These are phyloP conservation scores for Spathaspora jeffriesii DNA, from an alignment of 1,139 yeast species.

Conservation along the genomic window DNA sequence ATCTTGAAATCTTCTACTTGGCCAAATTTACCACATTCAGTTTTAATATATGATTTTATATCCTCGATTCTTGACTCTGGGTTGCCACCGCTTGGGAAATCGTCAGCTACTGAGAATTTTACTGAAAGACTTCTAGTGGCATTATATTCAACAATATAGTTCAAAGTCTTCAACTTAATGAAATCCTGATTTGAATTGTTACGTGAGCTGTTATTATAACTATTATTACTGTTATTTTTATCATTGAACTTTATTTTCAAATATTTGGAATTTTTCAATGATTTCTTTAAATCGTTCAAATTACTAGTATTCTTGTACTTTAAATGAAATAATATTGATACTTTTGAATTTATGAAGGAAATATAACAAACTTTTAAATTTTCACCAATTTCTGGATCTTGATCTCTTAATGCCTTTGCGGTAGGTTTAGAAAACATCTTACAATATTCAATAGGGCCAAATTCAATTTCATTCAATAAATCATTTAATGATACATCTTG, in stretches of 20 bases:
- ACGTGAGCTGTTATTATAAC: neutral
- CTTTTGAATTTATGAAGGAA: constrained; percentile 40
- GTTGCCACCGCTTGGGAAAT: constrained; percentile 6
- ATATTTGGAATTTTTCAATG: constrained; percentile 28
- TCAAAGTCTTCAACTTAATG: constrained; percentile 43
- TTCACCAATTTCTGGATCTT: constrained; percentile 16
- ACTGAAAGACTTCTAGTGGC: constrained; percentile 40
- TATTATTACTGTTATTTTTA: constrained; percentile 10
- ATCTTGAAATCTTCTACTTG: constrained; percentile 32
- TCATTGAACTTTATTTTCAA: constrained; percentile 36
- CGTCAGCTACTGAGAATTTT: constrained; percentile 15
- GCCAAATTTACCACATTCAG: constrained; percentile 33
- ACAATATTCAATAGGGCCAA: constrained; percentile 47
- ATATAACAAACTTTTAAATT: constrained; percentile 33
- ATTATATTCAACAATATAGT: constrained; percentile 39
- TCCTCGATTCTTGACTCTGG: constrained; percentile 5
- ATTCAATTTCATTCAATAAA: constrained; percentile 34
- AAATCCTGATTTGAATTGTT: constrained; percentile 27
- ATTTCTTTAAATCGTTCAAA: constrained; percentile 24
- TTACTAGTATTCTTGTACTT: constrained; percentile 32
- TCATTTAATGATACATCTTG: constrained; percentile 28
- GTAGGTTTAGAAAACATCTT: constrained; percentile 34
- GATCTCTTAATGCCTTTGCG: constrained; percentile 20
- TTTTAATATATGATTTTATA: constrained; percentile 13
- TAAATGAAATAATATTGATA: constrained; percentile 33